These are phyloP conservation scores for Acanthamoeba castellanii DNA, from an alignment of 208 protist genomes.

Conservation along the genomic window DNA sequence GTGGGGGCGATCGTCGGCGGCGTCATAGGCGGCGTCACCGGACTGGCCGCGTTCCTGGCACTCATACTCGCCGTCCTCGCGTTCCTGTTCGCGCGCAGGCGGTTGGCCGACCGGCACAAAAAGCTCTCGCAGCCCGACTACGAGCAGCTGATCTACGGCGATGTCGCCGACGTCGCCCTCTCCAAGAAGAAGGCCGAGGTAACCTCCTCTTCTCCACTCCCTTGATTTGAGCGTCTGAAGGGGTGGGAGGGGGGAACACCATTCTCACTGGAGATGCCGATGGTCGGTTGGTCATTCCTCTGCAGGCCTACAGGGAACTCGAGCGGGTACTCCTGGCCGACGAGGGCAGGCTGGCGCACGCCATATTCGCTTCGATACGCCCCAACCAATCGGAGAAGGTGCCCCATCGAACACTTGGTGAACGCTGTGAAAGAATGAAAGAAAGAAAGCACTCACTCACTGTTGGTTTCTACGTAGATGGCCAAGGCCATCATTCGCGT, in stretches of 20 bases:
- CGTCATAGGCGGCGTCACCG: constrained; percentile 11
- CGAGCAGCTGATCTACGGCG: constrained; percentile 20
- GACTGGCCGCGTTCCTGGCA: not conserved
- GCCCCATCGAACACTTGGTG: no score
- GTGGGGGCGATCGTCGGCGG: not conserved
- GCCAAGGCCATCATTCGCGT: constrained; percentile 13
- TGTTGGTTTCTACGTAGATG: not conserved
- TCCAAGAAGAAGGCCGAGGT: constrained; percentile 52
- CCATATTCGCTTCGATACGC: not conserved
- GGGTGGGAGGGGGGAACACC: not conserved
- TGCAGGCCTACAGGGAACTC: not conserved
- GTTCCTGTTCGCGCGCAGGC: not conserved
- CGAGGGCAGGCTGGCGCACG: not conserved
- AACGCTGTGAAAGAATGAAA: no score
- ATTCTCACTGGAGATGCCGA: not conserved
- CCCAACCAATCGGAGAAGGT: constrained; percentile 17
- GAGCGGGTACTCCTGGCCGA: not conserved
- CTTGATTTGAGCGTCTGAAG: not conserved
- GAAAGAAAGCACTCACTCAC: not conserved
- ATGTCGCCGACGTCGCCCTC: not conserved
- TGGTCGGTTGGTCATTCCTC: no score
- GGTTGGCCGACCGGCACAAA: not conserved
- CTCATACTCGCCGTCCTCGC: not conserved
- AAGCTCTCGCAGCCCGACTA: constrained; percentile 39
- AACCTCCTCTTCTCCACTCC: not conserved